Evolutionary conservation across 352 stramenopile species (phyloP), one percentile per base, ranked within the genome.

Genomic region (Thraustochytrium striatum): DNA sequence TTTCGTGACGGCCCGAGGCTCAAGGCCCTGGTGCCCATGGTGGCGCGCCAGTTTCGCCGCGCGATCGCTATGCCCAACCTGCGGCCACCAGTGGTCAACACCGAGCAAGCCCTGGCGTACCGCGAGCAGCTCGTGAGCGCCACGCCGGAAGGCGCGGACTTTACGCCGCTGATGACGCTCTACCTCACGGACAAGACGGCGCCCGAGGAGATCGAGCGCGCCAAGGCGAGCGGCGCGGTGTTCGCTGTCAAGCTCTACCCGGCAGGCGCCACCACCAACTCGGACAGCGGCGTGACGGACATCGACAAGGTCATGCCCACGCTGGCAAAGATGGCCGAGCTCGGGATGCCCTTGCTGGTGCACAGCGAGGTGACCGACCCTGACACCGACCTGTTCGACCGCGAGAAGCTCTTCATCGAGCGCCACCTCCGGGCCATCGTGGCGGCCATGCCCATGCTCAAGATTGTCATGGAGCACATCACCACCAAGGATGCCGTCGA

Each of bases 381-480:
- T 21, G 86, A 79, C 16, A 80, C 55, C 11, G 97, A 99, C 89
- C 93, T 99, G 44, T 99, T 99, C 83, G 96, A 99, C 79, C 89
- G 95, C 62, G 97, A 99, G 84, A 88, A 90, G 1, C 87, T 87
- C 19, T 99, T 99, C 86, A 96, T 99, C 57, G 88, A 97, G 82
- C 85, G 92, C 79, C 91, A 98, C 75, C 91, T 99, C 62, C 94
- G 92, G 81, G 93, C 94, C 25, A 81, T 99, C 2, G 91, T 98
- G 3, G 81, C 72, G n/a, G 89, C 93, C 62, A 93, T 97, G 84
- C 94, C 94, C 7, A 85, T 88, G 39, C 88, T 99, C 36, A 98
- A 98, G 86, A 90, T 99, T 69, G 95, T 98, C n/a, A 97, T 99
- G 93, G 97, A 99, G 86, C 97, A 99, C 85, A 98, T 98, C 82